phyloP scores from a whole-genome alignment of 768 basidiomycete genomes.

The Calocybe cyanea region DNA sequence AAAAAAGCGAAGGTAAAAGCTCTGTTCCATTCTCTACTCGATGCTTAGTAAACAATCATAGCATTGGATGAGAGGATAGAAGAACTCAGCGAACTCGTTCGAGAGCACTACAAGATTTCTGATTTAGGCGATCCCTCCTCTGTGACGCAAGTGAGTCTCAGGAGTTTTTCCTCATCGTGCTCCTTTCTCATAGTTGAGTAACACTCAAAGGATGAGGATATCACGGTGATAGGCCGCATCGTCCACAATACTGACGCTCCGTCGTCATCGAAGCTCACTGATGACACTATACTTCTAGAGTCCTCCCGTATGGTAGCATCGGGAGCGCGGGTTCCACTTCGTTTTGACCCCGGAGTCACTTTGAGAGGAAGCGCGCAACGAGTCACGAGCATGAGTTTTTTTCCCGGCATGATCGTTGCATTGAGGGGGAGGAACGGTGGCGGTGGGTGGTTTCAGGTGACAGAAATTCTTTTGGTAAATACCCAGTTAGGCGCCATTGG shows the following conservation, averaged over 20 bases:
- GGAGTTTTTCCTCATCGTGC: not conserved
- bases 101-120: conserved; percentile 60
- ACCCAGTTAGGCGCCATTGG: not conserved
- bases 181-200: conserved; percentile 4
- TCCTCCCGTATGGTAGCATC: conserved; percentile 72
- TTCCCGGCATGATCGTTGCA: conserved; percentile 86
- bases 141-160: conserved; percentile 36
- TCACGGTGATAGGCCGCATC: conserved; percentile 71
- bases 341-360: conserved; percentile 62
- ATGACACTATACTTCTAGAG: conserved; percentile 75
- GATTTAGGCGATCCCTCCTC: conserved; percentile 74
- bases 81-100: conserved; percentile 73
- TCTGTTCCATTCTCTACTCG: not conserved
- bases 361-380: conserved; percentile 64
- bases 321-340: conserved; percentile 65
- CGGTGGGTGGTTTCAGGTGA: conserved; percentile 80
- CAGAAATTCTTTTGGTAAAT: conserved; percentile 77
- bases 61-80: conserved; percentile 87
- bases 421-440: conserved; percentile 89
- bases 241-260: conserved; percentile 62
- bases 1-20: conserved; percentile 71
- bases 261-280: conserved; percentile 59
- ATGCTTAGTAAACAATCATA: conserved; percentile 23
- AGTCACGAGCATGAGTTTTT: conserved; percentile 66
- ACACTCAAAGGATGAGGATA: conserved; percentile 48